Conservation (phyloP, 805 yeast species). For the Komagataella phaffii region DNA sequence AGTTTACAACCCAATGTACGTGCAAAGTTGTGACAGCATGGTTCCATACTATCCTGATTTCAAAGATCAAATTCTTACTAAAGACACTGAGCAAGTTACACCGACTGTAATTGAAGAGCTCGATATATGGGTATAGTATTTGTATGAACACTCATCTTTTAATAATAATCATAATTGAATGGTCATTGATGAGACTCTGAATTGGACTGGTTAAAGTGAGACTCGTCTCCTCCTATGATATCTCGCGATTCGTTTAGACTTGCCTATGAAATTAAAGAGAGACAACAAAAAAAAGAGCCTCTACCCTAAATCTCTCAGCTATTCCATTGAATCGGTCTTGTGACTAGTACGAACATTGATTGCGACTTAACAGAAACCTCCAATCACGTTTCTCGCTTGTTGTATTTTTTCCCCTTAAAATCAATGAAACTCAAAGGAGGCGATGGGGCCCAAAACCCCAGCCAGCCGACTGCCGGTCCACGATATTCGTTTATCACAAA, state of each 20-base stretch:
- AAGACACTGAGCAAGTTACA: background rate
- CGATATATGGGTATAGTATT: background rate
- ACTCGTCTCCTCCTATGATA: background rate
- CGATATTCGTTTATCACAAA: background rate
- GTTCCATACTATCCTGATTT: constrained; percentile 69
- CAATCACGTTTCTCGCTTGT: background rate
- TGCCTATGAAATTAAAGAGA: background rate
- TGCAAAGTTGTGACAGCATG: constrained; percentile 58
- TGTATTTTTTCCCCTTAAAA: background rate
- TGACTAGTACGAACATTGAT: background rate
- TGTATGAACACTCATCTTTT: background rate
- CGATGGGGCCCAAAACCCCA: background rate
- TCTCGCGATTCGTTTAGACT: background rate
- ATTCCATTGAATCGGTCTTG: background rate
- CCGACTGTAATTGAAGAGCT: background rate
- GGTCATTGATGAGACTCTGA: too few species aligned
- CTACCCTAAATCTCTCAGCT: background rate
- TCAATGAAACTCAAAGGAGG: background rate
- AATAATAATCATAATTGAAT: too few species aligned
- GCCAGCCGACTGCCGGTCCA: background rate
- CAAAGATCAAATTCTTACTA: background rate
- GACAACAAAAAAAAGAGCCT: background rate
- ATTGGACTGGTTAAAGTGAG: too few species aligned
- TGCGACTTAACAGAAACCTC: background rate
- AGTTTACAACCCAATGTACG: constrained; percentile 62